These are phyloP conservation scores for Geotrichum fermentans DNA, from an alignment of 1,139 yeast genomes.

Conservation along the genomic window DNA sequence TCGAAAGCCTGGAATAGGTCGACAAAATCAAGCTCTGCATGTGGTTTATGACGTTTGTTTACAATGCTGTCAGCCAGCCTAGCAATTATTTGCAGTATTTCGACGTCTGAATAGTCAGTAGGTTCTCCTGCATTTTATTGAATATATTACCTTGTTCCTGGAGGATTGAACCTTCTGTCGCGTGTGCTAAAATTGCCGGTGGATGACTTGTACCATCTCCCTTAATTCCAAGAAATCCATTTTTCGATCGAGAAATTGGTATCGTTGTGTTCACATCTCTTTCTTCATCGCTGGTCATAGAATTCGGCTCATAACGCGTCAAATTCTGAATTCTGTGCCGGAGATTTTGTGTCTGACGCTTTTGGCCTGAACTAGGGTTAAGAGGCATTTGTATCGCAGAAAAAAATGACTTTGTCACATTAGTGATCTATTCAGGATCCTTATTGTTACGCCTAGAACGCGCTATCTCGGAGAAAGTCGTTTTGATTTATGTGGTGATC, in stretches of 20 bases:
- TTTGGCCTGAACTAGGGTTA: slow-evolving; percentile 11
- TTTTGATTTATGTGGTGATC: no score
- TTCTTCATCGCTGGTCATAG: slow-evolving; percentile 13
- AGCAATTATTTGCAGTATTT: slow-evolving; percentile 12
- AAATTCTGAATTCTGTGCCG: slow-evolving; percentile 16
- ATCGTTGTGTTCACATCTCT: neutral
- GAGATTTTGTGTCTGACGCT: slow-evolving; percentile 12
- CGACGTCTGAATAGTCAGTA: slow-evolving; percentile 6
- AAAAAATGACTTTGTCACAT: neutral
- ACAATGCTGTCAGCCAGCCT: slow-evolving; percentile 13
- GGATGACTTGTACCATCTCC: slow-evolving; percentile 3
- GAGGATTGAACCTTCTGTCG: slow-evolving; percentile 5
- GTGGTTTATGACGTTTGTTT: neutral
- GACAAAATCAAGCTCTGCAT: slow-evolving; percentile 23
- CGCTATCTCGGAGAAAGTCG: no score
- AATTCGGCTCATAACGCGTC: slow-evolving; percentile 18
- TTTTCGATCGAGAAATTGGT: neutral
- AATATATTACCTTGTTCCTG: slow-evolving; percentile 7
- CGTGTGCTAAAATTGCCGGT: neutral
- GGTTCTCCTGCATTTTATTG: neutral
- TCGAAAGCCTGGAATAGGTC: slow-evolving; percentile 28
- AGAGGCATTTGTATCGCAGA: slow-evolving; percentile 19
- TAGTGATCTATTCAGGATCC: neutral
- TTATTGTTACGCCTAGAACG: no score
- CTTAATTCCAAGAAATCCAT: slow-evolving; percentile 6